These are phyloP conservation scores for Aphanomyces stellatus DNA, from an alignment of 352 stramenopile genomes.

Conservation along the genomic window DNA sequence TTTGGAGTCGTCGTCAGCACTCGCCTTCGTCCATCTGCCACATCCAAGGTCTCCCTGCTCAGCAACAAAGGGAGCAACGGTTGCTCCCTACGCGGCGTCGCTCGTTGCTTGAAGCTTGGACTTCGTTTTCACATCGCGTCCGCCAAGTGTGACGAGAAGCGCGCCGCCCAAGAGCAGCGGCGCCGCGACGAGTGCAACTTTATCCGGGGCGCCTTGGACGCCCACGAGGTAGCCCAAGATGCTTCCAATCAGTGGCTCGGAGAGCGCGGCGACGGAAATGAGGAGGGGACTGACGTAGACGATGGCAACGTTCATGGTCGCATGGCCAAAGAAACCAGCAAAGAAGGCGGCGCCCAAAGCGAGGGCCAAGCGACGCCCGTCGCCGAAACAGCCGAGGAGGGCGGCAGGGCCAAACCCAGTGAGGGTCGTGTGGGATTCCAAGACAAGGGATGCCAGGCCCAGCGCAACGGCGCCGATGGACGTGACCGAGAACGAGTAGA, in stretches of 20 bases:
- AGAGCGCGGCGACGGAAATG: background rate
- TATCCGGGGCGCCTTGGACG: conserved; percentile 12
- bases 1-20: no score
- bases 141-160: conserved; percentile 12
- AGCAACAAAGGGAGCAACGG: no score
- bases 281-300: conserved; percentile 12
- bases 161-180: conserved; percentile 12
- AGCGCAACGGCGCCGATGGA: background rate
- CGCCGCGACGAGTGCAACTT: background rate
- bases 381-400: conserved; percentile 7
- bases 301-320: conserved; percentile 7
- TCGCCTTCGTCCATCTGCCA: no score
- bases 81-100: no score
- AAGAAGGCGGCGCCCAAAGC: conserved; percentile 6
- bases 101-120: background rate
- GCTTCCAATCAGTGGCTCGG: conserved; percentile 10
- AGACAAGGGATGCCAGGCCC: conserved; percentile 2
- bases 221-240: conserved; percentile 2
- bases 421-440: conserved; percentile 7
- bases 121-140: background rate
- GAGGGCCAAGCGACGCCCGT: background rate
- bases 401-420: conserved; percentile 2
- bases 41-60: no score
- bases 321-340: conserved; percentile 13
- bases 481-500: conserved; percentile 14